Evolutionary conservation across 768 basidiomycete species (phyloP), one percentile per base, ranked within the genome.

Genomic region (Termitomyces sp.): DNA sequence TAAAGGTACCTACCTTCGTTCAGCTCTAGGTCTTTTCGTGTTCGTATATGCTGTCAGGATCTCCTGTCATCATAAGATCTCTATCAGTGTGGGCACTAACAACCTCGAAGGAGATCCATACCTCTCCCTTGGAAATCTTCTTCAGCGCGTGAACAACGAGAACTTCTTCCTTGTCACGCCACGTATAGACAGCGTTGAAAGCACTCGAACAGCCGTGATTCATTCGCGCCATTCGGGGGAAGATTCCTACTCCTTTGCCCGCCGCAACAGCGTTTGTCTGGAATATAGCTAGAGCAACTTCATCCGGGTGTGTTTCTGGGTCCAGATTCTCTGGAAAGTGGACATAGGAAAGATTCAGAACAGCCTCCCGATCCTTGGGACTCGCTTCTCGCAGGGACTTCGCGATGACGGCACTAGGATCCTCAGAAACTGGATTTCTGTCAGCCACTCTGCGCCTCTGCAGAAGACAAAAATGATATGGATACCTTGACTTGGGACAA

Each of bases 171-270:
- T 71, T 65, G 44, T 80, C 76, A 50, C 84, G 73, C 82, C 82
- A 88, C 0, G 75, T 75, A 64, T 88, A 88, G 13, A 88, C 82
- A 5, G 75, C 77, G 67, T 88, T 88, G 72, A 89, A 88, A 6
- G 84, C 84, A 53, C 78, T 74, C 4, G 85, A 81, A 64, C 87
- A 88, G 0, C 83, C 87, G 60, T 88, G 87, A 62, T 89, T 89
- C 59, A 88, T 62, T 43, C 87, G 75, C 13, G 86, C 84, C 78
- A 83, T 86, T 22, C 68, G 73, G n/a, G 86, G 86, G 67, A 88
- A 88, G n/a, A 89, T 74, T 0, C 85, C 87, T 3, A 82, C 81
- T 20, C 70, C 65, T 1, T 74, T 69, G 1, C 82, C 84, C 4
- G 85, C 79, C 3, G 79, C 71, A 7, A 87, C 82, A 1, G 83